phyloP scores from a whole-genome alignment of 208 protist genomes.

The Acanthamoeba quina region DNA sequence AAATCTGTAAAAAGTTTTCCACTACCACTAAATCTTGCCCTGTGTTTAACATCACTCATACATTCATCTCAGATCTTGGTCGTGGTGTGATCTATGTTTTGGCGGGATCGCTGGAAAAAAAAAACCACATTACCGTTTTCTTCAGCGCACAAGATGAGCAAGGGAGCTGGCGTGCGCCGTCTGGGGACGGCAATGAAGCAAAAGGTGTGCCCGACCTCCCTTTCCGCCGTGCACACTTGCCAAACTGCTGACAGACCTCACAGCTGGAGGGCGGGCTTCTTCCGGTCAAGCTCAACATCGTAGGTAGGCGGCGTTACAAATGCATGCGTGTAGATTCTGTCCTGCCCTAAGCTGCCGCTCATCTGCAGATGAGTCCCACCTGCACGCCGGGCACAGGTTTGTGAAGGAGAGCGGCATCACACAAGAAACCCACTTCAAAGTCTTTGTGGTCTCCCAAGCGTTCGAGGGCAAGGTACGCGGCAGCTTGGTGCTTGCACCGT shows the following conservation, averaged over 20 bases:
- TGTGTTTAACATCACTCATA: not conserved
- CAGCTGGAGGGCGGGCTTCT: not conserved
- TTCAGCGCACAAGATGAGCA: not conserved
- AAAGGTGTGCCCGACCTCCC: not conserved
- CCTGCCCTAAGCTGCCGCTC: not conserved
- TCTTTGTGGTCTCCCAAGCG: not conserved
- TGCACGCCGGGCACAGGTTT: constrained; percentile 32
- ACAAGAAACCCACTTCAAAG: not conserved
- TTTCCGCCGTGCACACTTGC: not conserved
- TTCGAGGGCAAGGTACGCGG: constrained; percentile 14
- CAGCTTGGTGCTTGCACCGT: not conserved
- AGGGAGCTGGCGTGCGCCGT: not conserved
- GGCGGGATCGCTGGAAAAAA: too few species aligned
- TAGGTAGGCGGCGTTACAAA: not conserved
- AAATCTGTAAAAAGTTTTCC: constrained; percentile 69
- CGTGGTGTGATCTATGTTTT: too few species aligned
- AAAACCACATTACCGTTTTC: too few species aligned
- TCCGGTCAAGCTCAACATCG: not conserved
- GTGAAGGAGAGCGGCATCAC: not conserved
- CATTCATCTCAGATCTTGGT: not conserved
- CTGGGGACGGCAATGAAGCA: constrained; percentile 14
- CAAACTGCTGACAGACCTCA: not conserved
- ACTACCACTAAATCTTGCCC: constrained; percentile 55
- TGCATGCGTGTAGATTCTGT: not conserved
- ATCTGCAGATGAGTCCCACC: constrained; percentile 22